Base-by-base conservation (phyloP, 768 basidiomycete species). In the Mycena belliarum region DNA sequence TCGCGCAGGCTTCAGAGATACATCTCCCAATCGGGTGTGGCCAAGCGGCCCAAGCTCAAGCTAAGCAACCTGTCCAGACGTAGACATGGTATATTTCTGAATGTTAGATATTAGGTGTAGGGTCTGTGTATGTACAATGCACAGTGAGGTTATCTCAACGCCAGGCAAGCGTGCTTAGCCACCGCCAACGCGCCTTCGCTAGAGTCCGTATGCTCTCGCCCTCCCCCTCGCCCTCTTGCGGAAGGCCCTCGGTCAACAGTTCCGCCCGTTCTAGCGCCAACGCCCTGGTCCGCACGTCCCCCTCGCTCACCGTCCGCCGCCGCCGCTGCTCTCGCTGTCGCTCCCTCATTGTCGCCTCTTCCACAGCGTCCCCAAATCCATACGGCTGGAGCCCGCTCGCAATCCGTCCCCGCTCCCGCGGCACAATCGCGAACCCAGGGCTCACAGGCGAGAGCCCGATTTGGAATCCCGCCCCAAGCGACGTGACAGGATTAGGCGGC, bases 401-500 rank as follows among this genome's bases (percentile, higher is more conserved):
- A 56, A 77, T 71, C 61, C 83, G 70, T 60, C 81, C 72, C 63
- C 84, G 71, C 62, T 82, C 79, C 45, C 73, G 69, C 21, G 86
- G 87, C 50, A 84, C 75, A 44, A 89, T 79, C n/a, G 80, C 76
- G 63, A 91, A 91, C n/a, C 89, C 89, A 29, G 89, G 89, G 64
- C 87, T 88, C 52, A 87, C 73, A 16, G 89, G 86, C 24, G 87
- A 88, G 38, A 91, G 66, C 6, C 89, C 89, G 61, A 91, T 90
- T 63, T 86, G 85, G 72, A 91, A 85, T 8, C 88, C 89, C 5
- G 75, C 63, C 15, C 79, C 76, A 20, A 82, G 61, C 11, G 75
- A 68, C 1, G 76, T 70, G 8, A 74, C 73, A 16, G 76, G 68
- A 48, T 74, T 73, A 12, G 75, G 68, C 24, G 72, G 71, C n/a